Conservation (phyloP, 2,329 filamentous ascomycete species). For the Myriangium duriaei region DNA sequence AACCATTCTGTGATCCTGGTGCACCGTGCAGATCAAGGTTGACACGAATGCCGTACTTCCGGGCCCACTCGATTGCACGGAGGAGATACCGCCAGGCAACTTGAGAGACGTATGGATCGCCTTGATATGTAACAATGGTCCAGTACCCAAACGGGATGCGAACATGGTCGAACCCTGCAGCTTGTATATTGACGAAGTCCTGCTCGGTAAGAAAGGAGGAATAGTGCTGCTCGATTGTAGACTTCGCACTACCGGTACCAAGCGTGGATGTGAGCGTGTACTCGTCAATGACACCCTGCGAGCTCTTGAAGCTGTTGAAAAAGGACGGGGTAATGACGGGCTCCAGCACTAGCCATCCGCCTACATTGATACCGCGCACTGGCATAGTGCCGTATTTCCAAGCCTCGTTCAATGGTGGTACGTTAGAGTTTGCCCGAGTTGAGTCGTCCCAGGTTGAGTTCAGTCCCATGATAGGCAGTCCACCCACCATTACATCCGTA, state of each 20-base stretch:
- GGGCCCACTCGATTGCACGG: slow-evolving; percentile 82
- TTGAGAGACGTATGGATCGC: slow-evolving; percentile 75
- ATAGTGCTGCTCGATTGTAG: slow-evolving; percentile 80
- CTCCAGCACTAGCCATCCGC: slow-evolving; percentile 87
- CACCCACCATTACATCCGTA: slow-evolving; percentile 71
- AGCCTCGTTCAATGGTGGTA: slow-evolving; percentile 60
- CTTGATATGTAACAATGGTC: slow-evolving; percentile 74
- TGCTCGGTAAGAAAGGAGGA: slow-evolving; percentile 74
- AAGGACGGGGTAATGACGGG: slow-evolving; percentile 92
- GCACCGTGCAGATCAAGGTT: slow-evolving; percentile 90
- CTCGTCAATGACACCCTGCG: slow-evolving; percentile 68
- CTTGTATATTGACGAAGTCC: slow-evolving; percentile 72
- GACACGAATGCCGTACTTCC: slow-evolving; percentile 80
- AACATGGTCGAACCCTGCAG: slow-evolving; percentile 89
- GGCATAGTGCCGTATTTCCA: slow-evolving; percentile 73
- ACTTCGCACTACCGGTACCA: slow-evolving; percentile 49
- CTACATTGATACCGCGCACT: slow-evolving; percentile 81
- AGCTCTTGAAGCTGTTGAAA: slow-evolving; percentile 54
- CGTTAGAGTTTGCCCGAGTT: slow-evolving; percentile 60
- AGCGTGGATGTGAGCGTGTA: slow-evolving; percentile 65
- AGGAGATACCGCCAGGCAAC: slow-evolving; percentile 90
- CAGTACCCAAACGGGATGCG: slow-evolving; percentile 93
- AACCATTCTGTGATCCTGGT: slow-evolving; percentile 90
- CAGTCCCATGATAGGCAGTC: slow-evolving; percentile 82
- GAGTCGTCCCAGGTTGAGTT: slow-evolving; percentile 79